These are phyloP conservation scores for Kwoniella shivajii DNA, from an alignment of 1,284 basidiomycete species.

Conservation along the genomic window DNA sequence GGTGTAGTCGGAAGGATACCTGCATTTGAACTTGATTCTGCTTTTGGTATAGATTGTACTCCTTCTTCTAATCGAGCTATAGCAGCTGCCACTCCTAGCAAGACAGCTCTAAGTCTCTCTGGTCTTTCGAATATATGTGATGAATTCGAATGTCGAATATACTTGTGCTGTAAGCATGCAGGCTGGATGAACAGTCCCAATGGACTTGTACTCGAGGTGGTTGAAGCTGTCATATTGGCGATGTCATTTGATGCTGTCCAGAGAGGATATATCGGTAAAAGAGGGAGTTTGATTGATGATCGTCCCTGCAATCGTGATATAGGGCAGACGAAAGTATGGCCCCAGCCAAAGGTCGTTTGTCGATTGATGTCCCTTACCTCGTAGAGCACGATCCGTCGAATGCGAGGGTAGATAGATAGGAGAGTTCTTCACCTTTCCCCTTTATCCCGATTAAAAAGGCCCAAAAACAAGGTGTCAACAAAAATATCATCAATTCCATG, in stretches of 20 bases:
- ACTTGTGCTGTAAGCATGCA: slow-evolving; percentile 63
- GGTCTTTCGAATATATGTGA: slow-evolving; percentile 83
- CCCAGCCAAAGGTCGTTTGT: no score
- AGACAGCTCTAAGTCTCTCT: slow-evolving; percentile 79
- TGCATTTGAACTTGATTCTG: no score
- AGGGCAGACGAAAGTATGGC: no score
- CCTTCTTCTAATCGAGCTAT: slow-evolving; percentile 68
- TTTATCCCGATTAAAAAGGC: no score
- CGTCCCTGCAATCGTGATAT: no score
- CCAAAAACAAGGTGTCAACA: not conserved
- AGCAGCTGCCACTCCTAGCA: slow-evolving; percentile 74
- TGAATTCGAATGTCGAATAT: slow-evolving; percentile 71
- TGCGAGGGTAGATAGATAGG: no score
- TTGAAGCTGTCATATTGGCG: not conserved
- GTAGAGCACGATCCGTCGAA: no score
- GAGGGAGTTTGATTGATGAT: no score
- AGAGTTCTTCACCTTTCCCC: no score
- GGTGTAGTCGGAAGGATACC: not conserved
- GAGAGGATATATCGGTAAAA: no score
- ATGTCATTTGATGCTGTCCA: slow-evolving; percentile 4
- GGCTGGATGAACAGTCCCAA: slow-evolving; percentile 55
- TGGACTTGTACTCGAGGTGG: slow-evolving; percentile 8
- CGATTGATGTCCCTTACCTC: no score
- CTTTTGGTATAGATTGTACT: no score
- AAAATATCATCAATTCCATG: not conserved